Evolutionary conservation across 1,139 yeast species (phyloP), one percentile per base, ranked within the genome.

Genomic region (Groenewaldozyma sp.): DNA sequence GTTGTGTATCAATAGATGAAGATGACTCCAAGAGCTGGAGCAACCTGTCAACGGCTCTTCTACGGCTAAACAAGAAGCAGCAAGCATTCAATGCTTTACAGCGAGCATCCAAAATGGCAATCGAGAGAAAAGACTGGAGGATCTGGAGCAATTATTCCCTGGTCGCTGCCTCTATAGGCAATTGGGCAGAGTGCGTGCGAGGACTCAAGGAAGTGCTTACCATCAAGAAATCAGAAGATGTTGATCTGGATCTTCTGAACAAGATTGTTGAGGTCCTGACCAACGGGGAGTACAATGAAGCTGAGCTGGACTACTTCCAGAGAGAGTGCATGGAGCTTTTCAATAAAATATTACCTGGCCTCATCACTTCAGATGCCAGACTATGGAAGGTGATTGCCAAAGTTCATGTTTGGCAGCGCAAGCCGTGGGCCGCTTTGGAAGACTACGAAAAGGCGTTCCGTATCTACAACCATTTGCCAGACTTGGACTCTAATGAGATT

Each of bases 11-110:
- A 0, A 60, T 91, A 39, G 96, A 88, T 55, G 95, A 83, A 29
- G 71, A 78, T 1, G 87, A 79, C 54, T 72, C 93, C 0, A 78
- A 78, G 56, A 78, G 95, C 1, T 93, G 98, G 98, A 80, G 95
- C n/a, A 93, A 91, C 56, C 69, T 93, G 51, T 88, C 95, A 3
- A 78, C 94, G 14, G 78, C 96, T 0, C 69, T 84, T 41, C 64
- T 87, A 34, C 73, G 75, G 46, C 58, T 73, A 36, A 79, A 74
- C 38, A 82, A 82, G 58, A 62, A 73, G 21, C 71, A 74, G 45
- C 94, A 86, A 47, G 94, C 96, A 0, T 81, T 83, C 51, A 78
- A 74, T 50, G 95, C 97, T 0, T 66, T 87, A 47, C 78, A 81
- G 54, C 76, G 76, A 46, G 95, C 97, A 0, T 70, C 82, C 18